phyloP scores from a whole-genome alignment of 441 rosid genomes.

The Arabidopsis lyrata region DNA sequence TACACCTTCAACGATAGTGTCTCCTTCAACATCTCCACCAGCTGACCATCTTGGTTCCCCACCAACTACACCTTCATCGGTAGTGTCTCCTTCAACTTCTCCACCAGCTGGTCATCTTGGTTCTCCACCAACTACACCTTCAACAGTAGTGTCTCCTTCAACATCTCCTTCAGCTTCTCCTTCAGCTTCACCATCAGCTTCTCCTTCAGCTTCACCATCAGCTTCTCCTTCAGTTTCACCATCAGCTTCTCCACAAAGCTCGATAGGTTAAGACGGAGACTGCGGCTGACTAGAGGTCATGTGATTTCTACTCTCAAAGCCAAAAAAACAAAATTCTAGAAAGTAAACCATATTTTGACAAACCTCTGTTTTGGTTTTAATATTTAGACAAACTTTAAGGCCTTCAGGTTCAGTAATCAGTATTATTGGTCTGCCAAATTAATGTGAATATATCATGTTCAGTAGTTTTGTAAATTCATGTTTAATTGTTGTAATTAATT shows the following conservation, averaged over 20 bases:
- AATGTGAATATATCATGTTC: not conserved
- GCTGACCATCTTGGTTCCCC: not conserved
- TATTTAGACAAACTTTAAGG: constrained; percentile 11
- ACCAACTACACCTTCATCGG: not conserved
- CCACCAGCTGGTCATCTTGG: not conserved
- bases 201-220: not conserved
- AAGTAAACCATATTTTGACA: not conserved
- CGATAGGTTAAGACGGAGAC: constrained; percentile 23
- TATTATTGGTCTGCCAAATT: constrained; percentile 7
- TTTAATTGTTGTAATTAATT: constrained; percentile 5
- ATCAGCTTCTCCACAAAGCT: constrained; percentile 29
- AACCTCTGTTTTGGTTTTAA: not conserved
- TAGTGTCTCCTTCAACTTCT: not conserved
- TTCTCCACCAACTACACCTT: not conserved
- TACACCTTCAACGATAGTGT: not conserved
- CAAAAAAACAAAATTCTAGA: not conserved
- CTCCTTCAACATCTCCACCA: constrained; percentile 14
- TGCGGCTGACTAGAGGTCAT: constrained; percentile 19
- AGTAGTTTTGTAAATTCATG: constrained; percentile 29
- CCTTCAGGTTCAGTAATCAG: not conserved
- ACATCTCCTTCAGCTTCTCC: not conserved
- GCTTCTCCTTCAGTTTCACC: constrained; percentile 13
- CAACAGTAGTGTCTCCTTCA: not conserved
- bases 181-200: not conserved
- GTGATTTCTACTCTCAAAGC: not conserved